A percentile compares a stretch with the other conserved stretches of the same genome.
phyloP scores from a whole-genome alignment of 352 stramenopile species.

The Pythium myriotylum region DNA sequence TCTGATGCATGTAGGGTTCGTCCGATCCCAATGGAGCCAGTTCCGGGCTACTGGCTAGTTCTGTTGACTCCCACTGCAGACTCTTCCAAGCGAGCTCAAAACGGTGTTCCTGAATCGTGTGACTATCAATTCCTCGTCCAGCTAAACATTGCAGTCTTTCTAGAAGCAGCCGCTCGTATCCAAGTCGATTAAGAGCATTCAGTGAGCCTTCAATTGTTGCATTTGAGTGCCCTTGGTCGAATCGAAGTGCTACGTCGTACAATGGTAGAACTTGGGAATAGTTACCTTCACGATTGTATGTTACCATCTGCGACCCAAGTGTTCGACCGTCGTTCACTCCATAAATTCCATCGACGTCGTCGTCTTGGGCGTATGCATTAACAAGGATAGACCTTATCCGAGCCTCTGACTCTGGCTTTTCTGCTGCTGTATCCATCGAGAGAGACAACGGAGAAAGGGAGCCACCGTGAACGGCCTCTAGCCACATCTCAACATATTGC shows the following conservation, averaged over 20 bases:
- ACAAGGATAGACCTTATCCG: conserved; percentile 59
- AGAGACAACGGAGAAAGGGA: conserved; percentile 46
- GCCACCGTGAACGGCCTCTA: conserved; percentile 61
- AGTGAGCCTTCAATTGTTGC: conserved; percentile 50
- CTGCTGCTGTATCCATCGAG: neutral
- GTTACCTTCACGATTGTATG: conserved; percentile 68
- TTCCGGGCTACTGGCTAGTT: conserved; percentile 15
- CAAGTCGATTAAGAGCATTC: conserved; percentile 60
- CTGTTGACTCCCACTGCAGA: conserved; percentile 68
- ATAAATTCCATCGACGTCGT: conserved; percentile 74
- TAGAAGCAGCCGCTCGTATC: conserved; percentile 74
- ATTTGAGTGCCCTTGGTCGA: conserved; percentile 16
- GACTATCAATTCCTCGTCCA: conserved; percentile 6
- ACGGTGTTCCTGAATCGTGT: conserved; percentile 51
- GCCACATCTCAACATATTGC: conserved; percentile 90
- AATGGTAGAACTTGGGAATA: conserved; percentile 67
- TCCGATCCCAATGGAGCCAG: conserved; percentile 1
- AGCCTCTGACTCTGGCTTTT: conserved; percentile 25
- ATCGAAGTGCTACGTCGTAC: conserved; percentile 75
- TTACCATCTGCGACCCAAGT: conserved; percentile 68
- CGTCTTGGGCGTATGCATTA: conserved; percentile 62
- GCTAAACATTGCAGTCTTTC: conserved; percentile 49
- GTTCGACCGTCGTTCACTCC: conserved; percentile 78
- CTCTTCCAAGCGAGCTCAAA: conserved; percentile 83
- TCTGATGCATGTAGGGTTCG: conserved; percentile 48